Base-by-base conservation (phyloP, 495 filamentous ascomycete species). In the Niebla homalea region DNA sequence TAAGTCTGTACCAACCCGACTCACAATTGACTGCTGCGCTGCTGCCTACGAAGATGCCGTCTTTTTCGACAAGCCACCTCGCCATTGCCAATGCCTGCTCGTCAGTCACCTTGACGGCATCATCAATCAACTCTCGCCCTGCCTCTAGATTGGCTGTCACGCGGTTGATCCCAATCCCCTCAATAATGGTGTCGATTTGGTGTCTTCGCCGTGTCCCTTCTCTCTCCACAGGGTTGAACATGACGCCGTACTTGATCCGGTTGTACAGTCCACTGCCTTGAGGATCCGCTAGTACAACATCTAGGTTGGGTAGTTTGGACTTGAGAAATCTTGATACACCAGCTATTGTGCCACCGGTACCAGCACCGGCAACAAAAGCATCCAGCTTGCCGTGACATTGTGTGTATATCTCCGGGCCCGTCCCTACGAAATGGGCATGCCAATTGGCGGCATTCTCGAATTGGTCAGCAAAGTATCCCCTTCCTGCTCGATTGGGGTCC, bases 141-240 rank as follows among this genome's bases (percentile, higher is more conserved):
- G 78, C 84, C 60, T 94, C 86, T 53, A 97, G 89, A 57, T 96
- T 99, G 39, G 78, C 79, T 15, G 92, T 97, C 12, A 95, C 71
- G 2, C 92, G 76, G 60, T 93, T 99, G 57, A 96, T 85, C 0
- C 92, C 92, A 58, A 99, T 89, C 0, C 92, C 92, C 64, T 99
- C 92, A 6, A 99, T 86, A 52, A 99, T 86, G 4, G 85, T 89
- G 69, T 99, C 92, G 36, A 99, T 85, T 69, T 99, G 92, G 51
- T 81, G 79, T 53, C 92, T 71, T 29, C 92, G 70, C 41, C 92
- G 71, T 14, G 92, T 96, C 0, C 92, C 92, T 67, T 99, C 92
- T 43, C 73, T 74, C 65, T 99, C 92, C 49, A 80, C 89, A 11
- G 72, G 25, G 57, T 89, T 81, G 63, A 95, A 99, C 89, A 99